Evolutionary conservation across 1,284 basidiomycete species (phyloP).

Genomic region (Ustilago bromivora): DNA sequence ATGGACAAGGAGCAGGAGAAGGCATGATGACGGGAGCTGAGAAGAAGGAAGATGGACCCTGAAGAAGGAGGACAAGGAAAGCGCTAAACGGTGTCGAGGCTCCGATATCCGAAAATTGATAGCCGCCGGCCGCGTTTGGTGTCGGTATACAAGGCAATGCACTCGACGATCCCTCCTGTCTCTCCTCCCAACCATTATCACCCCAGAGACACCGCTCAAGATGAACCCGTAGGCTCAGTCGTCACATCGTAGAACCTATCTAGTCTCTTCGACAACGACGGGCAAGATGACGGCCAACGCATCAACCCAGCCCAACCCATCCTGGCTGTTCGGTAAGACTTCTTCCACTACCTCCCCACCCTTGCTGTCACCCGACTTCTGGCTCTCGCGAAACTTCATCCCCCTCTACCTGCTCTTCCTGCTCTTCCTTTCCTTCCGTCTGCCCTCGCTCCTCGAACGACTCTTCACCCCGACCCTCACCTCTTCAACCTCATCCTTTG

Average conservation of each 20-base stretch:
- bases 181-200: neutral
- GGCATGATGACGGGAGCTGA: neutral
- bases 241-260: neutral
- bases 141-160: neutral
- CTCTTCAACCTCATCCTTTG: constrained; percentile 21
- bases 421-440: neutral
- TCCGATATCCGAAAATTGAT: constrained; percentile 3
- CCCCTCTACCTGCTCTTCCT: constrained; percentile 25
- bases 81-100: neutral
- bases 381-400: constrained; percentile 3
- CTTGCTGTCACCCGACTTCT: constrained; percentile 11
- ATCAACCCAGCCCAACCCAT: neutral
- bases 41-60: constrained; percentile 14
- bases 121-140: neutral
- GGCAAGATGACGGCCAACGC: constrained; percentile 9
- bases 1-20: neutral
- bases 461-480: constrained; percentile 6
- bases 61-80: neutral
- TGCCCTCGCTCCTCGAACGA: constrained; percentile 30
- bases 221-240: neutral
- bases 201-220: neutral
- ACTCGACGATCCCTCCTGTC: neutral
- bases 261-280: neutral
- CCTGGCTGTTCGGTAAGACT: neutral
- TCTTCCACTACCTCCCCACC: neutral